phyloP scores from a whole-genome alignment of 2,329 filamentous ascomycete species.

The Hypoxylon sp. region DNA sequence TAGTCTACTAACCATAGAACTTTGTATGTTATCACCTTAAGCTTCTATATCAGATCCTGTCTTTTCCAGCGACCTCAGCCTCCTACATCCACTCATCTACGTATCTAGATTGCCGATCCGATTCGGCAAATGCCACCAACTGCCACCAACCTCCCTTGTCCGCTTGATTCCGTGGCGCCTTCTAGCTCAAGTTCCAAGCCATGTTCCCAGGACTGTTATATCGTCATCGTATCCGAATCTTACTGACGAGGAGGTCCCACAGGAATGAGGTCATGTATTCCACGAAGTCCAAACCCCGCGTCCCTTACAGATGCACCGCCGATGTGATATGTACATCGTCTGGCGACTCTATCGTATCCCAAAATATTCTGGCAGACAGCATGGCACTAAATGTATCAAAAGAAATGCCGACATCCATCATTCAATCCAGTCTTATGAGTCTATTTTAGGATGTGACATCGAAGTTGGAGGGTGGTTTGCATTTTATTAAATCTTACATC shows the following conservation, averaged over 20 bases:
- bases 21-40: background rate
- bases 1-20: background rate
- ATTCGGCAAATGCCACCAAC: background rate
- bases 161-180: background rate
- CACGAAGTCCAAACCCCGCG: conserved; percentile 14
- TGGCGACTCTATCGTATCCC: background rate
- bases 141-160: background rate
- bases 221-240: conserved; percentile 7
- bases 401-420: too few species aligned
- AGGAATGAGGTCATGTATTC: conserved; percentile 23
- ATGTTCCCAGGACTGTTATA: conserved; percentile 7
- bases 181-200: conserved; percentile 22
- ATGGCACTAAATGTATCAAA: too few species aligned
- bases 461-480: background rate
- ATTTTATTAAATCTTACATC: background rate
- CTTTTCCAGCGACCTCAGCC: background rate
- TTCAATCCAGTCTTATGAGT: background rate
- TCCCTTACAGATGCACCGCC: too few species aligned
- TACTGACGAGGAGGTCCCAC: conserved; percentile 13
- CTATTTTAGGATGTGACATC: background rate
- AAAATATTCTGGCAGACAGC: too few species aligned
- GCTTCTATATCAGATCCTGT: background rate
- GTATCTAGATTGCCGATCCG: background rate
- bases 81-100: background rate
- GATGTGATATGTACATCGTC: too few species aligned